Percentiles rank a stretch among this genome's conserved stretches.
These are phyloP conservation scores for Triticum urartu DNA, from an alignment of 176 grass and related monocot genomes.

Conservation along the genomic window DNA sequence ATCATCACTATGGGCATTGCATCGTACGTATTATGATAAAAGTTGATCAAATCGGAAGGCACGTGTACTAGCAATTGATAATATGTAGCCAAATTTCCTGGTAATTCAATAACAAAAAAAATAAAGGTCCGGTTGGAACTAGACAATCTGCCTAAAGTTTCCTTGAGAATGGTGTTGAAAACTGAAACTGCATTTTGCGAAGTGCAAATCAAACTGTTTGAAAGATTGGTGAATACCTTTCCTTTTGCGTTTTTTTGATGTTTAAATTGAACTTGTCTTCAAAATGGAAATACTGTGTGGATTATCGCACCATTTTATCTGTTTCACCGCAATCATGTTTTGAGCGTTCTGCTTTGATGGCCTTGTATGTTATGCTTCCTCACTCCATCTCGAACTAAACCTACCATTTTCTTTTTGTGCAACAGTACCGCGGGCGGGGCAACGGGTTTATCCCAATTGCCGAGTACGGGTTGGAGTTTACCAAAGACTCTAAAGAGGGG, in stretches of 20 bases:
- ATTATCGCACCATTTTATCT: neutral
- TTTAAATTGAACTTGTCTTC: neutral
- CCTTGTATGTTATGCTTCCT: neutral
- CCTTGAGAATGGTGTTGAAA: neutral
- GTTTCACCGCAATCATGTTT: neutral
- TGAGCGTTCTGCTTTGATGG: neutral
- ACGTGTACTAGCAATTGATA: neutral
- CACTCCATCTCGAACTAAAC: slow-evolving; percentile 1
- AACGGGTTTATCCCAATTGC: slow-evolving; percentile 92
- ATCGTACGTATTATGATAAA: neutral
- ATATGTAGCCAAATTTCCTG: neutral
- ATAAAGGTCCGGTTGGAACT: neutral
- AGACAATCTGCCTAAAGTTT: neutral
- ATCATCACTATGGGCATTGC: neutral
- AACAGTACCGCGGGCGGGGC: slow-evolving; percentile 58
- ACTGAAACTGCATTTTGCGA: neutral
- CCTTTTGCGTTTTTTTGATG: neutral
- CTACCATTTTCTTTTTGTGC: slow-evolving; percentile 26
- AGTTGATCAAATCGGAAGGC: neutral
- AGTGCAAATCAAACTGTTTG: neutral
- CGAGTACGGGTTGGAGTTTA: slow-evolving; percentile 83
- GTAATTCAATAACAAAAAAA: neutral
- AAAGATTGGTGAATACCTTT: neutral
- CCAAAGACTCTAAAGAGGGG: slow-evolving; percentile 52
- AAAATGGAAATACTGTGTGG: neutral